phyloP scores from a whole-genome alignment of 306 rosid genomes.

The Arachis hypogaea region DNA sequence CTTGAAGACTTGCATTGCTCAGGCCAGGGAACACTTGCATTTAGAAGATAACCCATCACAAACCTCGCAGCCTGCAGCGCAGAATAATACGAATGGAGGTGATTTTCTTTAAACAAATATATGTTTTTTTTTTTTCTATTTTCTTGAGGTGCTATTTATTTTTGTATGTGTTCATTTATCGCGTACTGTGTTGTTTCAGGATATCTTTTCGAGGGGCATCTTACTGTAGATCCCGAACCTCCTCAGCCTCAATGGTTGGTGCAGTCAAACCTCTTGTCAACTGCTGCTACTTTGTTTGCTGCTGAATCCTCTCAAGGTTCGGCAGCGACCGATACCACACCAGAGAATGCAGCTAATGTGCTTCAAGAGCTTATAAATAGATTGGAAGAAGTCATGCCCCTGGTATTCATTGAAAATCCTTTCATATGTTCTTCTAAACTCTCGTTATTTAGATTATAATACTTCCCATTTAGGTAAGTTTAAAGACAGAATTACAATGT shows the following conservation, averaged over 20 bases:
- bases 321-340: slow-evolving; percentile 38
- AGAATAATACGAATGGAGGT: slow-evolving; percentile 57
- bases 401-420: slow-evolving; percentile 48
- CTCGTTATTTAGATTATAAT: not conserved
- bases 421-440: not conserved
- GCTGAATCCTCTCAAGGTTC: slow-evolving; percentile 69
- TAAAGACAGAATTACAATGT: not conserved
- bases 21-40: slow-evolving; percentile 71
- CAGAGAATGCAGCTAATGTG: slow-evolving; percentile 52
- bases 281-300: slow-evolving; percentile 70
- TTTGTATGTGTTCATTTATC: slow-evolving; percentile 13
- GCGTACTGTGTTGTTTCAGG: slow-evolving; percentile 49
- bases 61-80: slow-evolving; percentile 37
- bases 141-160: slow-evolving; percentile 8
- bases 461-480: slow-evolving; percentile 11
- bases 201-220: slow-evolving; percentile 94
- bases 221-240: slow-evolving; percentile 91
- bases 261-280: slow-evolving; percentile 67
- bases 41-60: slow-evolving; percentile 55
- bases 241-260: slow-evolving; percentile 94
- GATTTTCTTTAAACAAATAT: slow-evolving; percentile 5
- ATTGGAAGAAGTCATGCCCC: slow-evolving; percentile 68
- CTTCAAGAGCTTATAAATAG: slow-evolving; percentile 69
- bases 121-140: not conserved
- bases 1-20: slow-evolving; percentile 62